Percentiles rank a stretch among this genome's conserved stretches.
Evolutionary conservation across 306 rosid genomes (phyloP).

Genomic region (Neltuma alba): DNA sequence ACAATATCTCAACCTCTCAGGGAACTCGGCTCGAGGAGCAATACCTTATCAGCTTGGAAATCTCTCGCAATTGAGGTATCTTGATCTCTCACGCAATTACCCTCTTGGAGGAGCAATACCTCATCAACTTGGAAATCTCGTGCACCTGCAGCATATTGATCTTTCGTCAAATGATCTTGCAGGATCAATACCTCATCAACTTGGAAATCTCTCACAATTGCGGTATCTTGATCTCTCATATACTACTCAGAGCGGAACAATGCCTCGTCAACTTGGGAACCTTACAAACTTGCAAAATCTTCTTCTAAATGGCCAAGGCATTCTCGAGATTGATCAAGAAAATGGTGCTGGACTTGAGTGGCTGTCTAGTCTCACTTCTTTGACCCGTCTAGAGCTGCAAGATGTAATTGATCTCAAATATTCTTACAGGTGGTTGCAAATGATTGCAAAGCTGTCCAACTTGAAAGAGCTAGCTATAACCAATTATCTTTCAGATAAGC

Average conservation of each 20-base stretch:
- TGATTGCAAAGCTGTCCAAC: neutral
- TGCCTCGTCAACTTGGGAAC: neutral
- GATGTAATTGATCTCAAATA: accelerated
- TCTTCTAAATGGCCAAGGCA: neutral
- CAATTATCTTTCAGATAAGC: neutral
- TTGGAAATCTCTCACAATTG: neutral
- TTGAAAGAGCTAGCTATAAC: neutral
- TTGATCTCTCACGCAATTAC: too few relatives aligned
- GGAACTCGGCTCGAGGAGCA: too few relatives aligned
- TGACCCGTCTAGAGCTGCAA: neutral
- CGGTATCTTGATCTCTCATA: neutral
- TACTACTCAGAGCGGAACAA: too few relatives aligned
- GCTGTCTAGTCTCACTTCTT: neutral
- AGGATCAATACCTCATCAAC: neutral
- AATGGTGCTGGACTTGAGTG: neutral
- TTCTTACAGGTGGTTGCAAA: neutral
- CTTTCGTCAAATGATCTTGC: accelerated
- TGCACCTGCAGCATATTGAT: neutral
- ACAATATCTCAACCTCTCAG: too few relatives aligned
- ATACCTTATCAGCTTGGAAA: too few relatives aligned
- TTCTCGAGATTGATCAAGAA: neutral
- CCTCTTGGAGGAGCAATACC: neutral
- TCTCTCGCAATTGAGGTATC: too few relatives aligned
- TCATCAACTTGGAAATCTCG: neutral
- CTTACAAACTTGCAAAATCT: neutral